A percentile compares a stretch with the other conserved stretches of the same genome.
These are phyloP conservation scores for Bisporella sp. DNA, from an alignment of 2,329 filamentous ascomycete species.

Conservation along the genomic window DNA sequence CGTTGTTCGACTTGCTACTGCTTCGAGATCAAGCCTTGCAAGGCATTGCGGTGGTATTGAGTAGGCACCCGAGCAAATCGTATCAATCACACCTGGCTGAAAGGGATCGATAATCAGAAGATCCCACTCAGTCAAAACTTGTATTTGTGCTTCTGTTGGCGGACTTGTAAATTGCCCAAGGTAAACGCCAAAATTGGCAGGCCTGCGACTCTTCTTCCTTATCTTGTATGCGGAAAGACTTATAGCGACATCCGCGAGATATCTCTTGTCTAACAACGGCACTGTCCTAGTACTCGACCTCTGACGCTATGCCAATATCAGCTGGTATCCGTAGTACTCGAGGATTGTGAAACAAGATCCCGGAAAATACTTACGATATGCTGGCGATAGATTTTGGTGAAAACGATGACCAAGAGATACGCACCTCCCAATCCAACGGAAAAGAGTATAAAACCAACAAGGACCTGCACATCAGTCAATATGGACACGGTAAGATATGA, in stretches of 20 bases:
- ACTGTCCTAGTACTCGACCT: background rate
- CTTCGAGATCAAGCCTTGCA: slow-evolving; percentile 17
- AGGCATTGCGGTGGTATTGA: slow-evolving; percentile 14
- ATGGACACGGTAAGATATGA: background rate
- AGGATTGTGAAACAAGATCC: no score
- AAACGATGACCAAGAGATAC: slow-evolving; percentile 12
- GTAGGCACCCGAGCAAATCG: slow-evolving; percentile 19
- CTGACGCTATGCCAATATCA: background rate
- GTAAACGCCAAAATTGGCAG: slow-evolving; percentile 31
- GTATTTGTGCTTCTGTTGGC: slow-evolving; percentile 25
- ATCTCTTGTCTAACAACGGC: background rate
- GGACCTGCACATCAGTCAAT: slow-evolving; percentile 15
- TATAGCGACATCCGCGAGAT: background rate
- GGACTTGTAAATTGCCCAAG: slow-evolving; percentile 32
- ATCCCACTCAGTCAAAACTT: slow-evolving; percentile 35
- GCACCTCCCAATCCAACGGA: slow-evolving; percentile 13
- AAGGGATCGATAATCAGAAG: slow-evolving; percentile 37
- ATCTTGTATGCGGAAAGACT: background rate
- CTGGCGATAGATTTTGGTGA: slow-evolving; percentile 2
- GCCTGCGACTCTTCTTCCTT: background rate
- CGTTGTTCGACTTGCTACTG: slow-evolving; percentile 1
- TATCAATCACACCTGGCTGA: slow-evolving; percentile 28
- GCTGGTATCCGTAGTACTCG: background rate
- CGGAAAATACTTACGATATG: background rate
- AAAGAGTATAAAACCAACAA: slow-evolving; percentile 19